Evolutionary conservation across 345 rosid species (phyloP), one percentile per base, ranked within the genome.

Genomic region (Stellera chamaejasme): DNA sequence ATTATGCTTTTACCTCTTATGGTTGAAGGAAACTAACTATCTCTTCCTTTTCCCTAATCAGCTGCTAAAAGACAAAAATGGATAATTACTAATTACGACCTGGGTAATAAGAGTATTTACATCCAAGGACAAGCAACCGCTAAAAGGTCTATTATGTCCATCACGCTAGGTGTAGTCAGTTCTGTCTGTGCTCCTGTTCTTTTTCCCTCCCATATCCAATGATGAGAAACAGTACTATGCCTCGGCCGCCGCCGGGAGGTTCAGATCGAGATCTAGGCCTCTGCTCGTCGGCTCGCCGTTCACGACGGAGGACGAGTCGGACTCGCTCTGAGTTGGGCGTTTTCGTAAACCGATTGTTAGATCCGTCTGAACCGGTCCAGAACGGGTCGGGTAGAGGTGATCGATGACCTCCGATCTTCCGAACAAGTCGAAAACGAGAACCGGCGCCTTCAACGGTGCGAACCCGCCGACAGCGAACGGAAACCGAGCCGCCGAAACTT

Each of bases 231-330:
- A 14, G 42, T 13, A 50, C 78, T 75, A 88, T 27, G 81, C 77
- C 15, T 82, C 89, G 4, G 70, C 76, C 3, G 89, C 79, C 6
- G 97, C 85, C 42, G 84, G 81, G 54, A 82, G 77, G 54, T 89
- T 85, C 23, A 86, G 95, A 60, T 89, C 97, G 13, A 86, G 67
- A 62, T 65, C 69, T 5, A 69, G 68, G 54, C 50, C 64, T 3
- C 13, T 0, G 43, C 32, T 0, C 16, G 62, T 63, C 1, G 75
- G 69, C 67, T 75, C 68, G 43, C 64, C 65, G 15, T 76, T 81
- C 14, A 72, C 72, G 13, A 57, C 69, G 0, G 87, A 67, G 2
- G 77, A 73, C 11, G 73, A 68, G 11, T 70, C 79, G 23, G 87
- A 65, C 56, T 79, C 85, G 10, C 79, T 55, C 49, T 61, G 78